Base-by-base conservation (phyloP, 192 early-diverging fungal species). In the Backusella westeae region DNA sequence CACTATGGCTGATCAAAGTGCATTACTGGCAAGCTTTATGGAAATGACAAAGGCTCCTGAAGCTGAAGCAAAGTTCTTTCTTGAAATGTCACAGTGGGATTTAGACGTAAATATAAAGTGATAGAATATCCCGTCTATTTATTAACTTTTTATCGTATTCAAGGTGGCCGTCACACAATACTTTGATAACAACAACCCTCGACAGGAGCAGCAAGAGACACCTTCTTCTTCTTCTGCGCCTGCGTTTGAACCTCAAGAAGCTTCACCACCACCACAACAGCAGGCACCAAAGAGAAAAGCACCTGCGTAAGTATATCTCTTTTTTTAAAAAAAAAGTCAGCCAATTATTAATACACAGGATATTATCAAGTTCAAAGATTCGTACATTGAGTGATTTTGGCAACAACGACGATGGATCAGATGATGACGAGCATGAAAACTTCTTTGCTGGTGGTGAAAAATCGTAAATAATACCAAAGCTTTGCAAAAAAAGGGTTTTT, bases 371-470 rank as follows among this genome's bases (percentile, higher is more conserved):
- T 53, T 65, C 75, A 5, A 80, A 75, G 36, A 83, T 87, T 35
- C 85, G 86, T 38, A 89, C 88, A 21, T 71, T 89, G 59, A 79
- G 79, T 35, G 86, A 89, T 66, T 67, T 87, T 73, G 53, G 42
- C 2, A 75, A 75, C 23, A 76, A 74, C 1, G 73, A 80, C 44
- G 77, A 77, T 17, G 84, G 85, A 4, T 78, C 81, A 23, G 83
- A 82, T 17, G 85, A 92, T 23, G 85, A 89, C 14, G 92, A 91
- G 26, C 76, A 75, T 19, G 82, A 93, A 76, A 91, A 92, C 74
- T 95, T 89, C 77, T 99, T 93, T 87, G 90, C 96, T 21, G 98
- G 97, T 5, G 98, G 98, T 35, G 97, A 98, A 82, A 95, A 94
- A 81, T 96, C 94, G 84, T 96, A 89, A n/a, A 95, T 91, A 49